phyloP scores from a whole-genome alignment of 2,329 filamentous ascomycete genomes.

The Fusarium abutilonis region DNA sequence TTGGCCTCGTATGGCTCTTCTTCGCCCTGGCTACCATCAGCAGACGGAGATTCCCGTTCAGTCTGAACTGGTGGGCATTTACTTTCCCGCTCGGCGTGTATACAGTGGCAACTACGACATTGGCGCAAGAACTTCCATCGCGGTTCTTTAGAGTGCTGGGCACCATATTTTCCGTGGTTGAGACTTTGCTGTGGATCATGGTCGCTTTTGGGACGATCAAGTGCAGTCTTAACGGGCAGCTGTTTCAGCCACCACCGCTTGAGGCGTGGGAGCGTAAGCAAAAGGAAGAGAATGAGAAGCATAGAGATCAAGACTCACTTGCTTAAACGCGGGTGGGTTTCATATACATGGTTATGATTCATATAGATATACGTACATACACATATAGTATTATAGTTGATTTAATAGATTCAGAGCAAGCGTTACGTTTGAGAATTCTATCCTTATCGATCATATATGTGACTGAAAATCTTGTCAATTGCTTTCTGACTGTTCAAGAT shows the following conservation, averaged over 20 bases:
- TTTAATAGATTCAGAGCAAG: too few species aligned
- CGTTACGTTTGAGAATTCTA: too few species aligned
- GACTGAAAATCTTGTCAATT: too few species aligned
- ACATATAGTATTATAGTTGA: too few species aligned
- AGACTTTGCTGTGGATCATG: conserved; percentile 35
- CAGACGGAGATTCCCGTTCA: conserved; percentile 49
- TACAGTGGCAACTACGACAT: conserved; percentile 44
- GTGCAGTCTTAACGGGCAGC: conserved; percentile 7
- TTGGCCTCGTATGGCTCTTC: conserved; percentile 49
- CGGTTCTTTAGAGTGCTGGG: conserved; percentile 48
- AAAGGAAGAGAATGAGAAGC: neutral
- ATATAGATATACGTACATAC: neutral
- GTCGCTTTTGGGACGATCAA: conserved; percentile 23
- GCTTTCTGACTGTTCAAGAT: neutral
- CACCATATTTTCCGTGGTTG: conserved; percentile 32
- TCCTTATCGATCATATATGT: too few species aligned
- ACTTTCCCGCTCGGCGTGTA: conserved; percentile 53
- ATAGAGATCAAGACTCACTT: neutral
- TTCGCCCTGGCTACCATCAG: conserved; percentile 47
- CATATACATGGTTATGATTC: neutral
- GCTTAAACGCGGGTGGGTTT: neutral
- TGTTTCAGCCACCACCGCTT: conserved; percentile 19
- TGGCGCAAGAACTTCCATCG: conserved; percentile 48
- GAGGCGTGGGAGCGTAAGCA: conserved; percentile 13
- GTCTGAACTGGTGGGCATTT: conserved; percentile 54